Base-by-base conservation (phyloP, 2,329 filamentous ascomycete genomes). In the Neophaeococcomyces aloes region DNA sequence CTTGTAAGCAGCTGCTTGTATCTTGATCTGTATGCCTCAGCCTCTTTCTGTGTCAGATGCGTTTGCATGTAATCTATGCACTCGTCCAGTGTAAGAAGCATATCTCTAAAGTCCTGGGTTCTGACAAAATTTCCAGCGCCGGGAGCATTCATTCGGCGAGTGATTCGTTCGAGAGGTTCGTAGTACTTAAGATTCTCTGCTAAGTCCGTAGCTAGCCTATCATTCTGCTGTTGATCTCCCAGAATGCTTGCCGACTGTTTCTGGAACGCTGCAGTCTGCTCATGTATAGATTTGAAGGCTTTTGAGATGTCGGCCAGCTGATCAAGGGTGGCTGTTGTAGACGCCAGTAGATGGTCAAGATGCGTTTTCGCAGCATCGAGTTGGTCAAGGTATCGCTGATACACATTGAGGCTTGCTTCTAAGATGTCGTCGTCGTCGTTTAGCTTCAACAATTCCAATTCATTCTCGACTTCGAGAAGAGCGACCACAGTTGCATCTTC, bases 171-270 rank as follows among this genome's bases (percentile, higher is more conserved):
- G 4, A 98, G 74, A 59, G 94, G 95, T 15, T 83, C 78, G 62
- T 98, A 98, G 64, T 94, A 95, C 58, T 88, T 81, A n/a, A 95
- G 69, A 55, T 95, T 93, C 18, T 85, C 83, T 19, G 85, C 82
- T 45, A 98, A 82, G 46, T 87, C 81, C 53, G 93, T 78, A 2
- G 87, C 86, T 32, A 98, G 73, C 52, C 74, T 75, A 49, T 85
- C 79, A 31, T 95, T 72, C 18, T 84, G 78, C 55, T 75, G 78
- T 65, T 96, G 87, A 56, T 94, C 88, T 1, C 76, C 71, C 23
- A 96, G 68, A 2, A 98, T 72, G 45, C 86, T 83, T 59, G 95
- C 86, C 64, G 91, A 98, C 63, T 94, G 87, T 36, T 82, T 78
- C 60, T 88, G 85, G 67, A 98, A 96, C 11, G 83, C 81, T n/a